These are phyloP conservation scores for Collariella sp. DNA, from an alignment of 495 filamentous ascomycete species.

Conservation along the genomic window DNA sequence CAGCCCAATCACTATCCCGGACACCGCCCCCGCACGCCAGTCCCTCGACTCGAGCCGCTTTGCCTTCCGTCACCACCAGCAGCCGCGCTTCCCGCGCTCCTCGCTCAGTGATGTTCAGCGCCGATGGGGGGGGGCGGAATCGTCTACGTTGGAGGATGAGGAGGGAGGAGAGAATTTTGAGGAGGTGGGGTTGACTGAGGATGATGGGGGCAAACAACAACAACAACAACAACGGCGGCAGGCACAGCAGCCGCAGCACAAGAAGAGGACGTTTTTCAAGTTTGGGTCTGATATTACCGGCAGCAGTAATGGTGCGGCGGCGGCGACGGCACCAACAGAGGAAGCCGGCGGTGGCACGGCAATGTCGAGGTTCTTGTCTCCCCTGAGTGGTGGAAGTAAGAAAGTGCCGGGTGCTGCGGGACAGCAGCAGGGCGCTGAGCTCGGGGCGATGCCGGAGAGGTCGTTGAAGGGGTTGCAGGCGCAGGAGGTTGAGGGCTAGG, in stretches of 20 bases:
- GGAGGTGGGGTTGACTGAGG: conserved; percentile 81
- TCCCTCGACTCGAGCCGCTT: conserved; percentile 68
- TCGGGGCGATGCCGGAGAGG: conserved; percentile 46
- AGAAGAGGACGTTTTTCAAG: conserved; percentile 79
- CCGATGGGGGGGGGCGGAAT: conserved; percentile 35
- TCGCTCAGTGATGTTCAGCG: conserved; percentile 22
- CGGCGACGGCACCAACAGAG: conserved; percentile 25
- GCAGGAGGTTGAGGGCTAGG: conserved; percentile 31
- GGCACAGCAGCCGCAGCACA: conserved; percentile 41
- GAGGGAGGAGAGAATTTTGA: conserved; percentile 75
- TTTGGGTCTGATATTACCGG: conserved; percentile 70
- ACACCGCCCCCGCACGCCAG: conserved; percentile 51
- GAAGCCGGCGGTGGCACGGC: conserved; percentile 19
- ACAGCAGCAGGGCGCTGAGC: conserved; percentile 61
- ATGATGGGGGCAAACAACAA: conserved; percentile 30
- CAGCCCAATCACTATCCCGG: conserved; percentile 60
- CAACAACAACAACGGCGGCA: conserved; percentile 39
- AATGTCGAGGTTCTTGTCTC: conserved; percentile 57
- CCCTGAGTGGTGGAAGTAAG: conserved; percentile 43
- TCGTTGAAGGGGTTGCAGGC: conserved; percentile 25
- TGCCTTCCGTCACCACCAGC: background rate
- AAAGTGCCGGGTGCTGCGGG: conserved; percentile 67
- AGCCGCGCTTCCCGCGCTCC: conserved; percentile 46
- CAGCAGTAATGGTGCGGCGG: background rate
- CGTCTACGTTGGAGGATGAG: conserved; percentile 52